Evolutionary conservation across 2,329 filamentous ascomycete genomes (phyloP).

Genomic region (Xenosphaeropsis pyriputrescens): DNA sequence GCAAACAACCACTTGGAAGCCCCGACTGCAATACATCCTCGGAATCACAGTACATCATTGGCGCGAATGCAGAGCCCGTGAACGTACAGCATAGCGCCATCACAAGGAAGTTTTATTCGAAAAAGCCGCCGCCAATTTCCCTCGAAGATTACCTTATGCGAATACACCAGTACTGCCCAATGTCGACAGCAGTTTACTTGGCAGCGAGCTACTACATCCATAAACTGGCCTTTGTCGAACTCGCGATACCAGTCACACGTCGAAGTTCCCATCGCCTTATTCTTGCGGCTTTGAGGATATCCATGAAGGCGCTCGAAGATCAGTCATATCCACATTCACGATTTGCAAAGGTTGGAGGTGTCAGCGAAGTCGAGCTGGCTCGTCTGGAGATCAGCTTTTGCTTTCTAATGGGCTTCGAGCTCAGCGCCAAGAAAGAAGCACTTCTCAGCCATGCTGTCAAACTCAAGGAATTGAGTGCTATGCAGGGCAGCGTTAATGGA

Average conservation of each 20-base stretch:
- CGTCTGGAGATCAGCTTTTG: constrained; percentile 82
- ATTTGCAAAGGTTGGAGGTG: constrained; percentile 77
- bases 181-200: constrained; percentile 87
- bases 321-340: constrained; percentile 73
- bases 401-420: constrained; percentile 72
- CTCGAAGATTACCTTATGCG: constrained; percentile 75
- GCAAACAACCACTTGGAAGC: constrained; percentile 16
- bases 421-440: constrained; percentile 45
- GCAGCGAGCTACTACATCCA: constrained; percentile 81
- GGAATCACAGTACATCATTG: constrained; percentile 38
- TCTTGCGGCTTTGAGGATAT: constrained; percentile 70
- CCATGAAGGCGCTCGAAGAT: constrained; percentile 93
- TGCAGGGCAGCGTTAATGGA: constrained; percentile 17
- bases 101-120: constrained; percentile 86
- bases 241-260: constrained; percentile 63
- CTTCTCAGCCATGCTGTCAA: constrained; percentile 33
- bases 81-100: constrained; percentile 73
- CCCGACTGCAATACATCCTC: constrained; percentile 9
- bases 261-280: constrained; percentile 79
- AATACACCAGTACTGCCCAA: constrained; percentile 81
- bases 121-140: constrained; percentile 68
- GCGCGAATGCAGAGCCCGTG: constrained; percentile 57
- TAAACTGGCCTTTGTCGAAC: constrained; percentile 62
- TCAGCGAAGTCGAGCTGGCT: constrained; percentile 67
- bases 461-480: constrained; percentile 20